Base-by-base conservation (phyloP, 2,329 filamentous ascomycete genomes). In the Mycosphaerella arachidis region DNA sequence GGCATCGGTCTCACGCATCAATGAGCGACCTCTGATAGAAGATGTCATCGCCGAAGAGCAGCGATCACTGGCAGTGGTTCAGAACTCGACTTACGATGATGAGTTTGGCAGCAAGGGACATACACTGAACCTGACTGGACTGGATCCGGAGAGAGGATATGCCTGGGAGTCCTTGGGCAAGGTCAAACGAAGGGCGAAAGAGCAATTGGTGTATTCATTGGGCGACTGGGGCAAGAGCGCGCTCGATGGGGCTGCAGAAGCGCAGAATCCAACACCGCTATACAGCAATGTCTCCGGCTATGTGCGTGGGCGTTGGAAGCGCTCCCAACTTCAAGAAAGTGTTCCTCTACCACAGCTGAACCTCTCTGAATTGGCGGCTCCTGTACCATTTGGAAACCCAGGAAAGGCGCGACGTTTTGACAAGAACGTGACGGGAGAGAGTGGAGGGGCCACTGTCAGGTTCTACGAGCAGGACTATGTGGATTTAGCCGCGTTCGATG, bases 221-320 rank as follows among this genome's bases (percentile, higher is more conserved):
- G 76, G 77, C 20, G 72, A 75, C 20, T 67, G 68, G 56, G 67
- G 66, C 10, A 55, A 61, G 40, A 68, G 66, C 27, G 67, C 65
- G 18, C 62, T 73, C 12, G 66, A 73, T 29, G 72, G 76, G 2
- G 74, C 76, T 2, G 72, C 78, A 37, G 76, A 77, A 13, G 67
- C 64, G 2, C 56, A 60, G 10, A 63, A 69, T 54, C 74, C 78
- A 6, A 75, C 88, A 56, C 80, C 83, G 1, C 78, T 87, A n/a
- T 96, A 92, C 81, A 83, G 83, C 70, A 93, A 95, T 71, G 83
- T 89, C 6, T 92, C 90, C 1, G 90, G 91, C 4, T 86, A 86
- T 33, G 80, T 95, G 40, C 83, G 86, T 52, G 91, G 91, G n/a
- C 80, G 86, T 59, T 96, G 91, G 89, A 79, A 86, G 57, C 85